phyloP scores from a whole-genome alignment of 2,329 filamentous ascomycete species.

The Alternaria arborescens region DNA sequence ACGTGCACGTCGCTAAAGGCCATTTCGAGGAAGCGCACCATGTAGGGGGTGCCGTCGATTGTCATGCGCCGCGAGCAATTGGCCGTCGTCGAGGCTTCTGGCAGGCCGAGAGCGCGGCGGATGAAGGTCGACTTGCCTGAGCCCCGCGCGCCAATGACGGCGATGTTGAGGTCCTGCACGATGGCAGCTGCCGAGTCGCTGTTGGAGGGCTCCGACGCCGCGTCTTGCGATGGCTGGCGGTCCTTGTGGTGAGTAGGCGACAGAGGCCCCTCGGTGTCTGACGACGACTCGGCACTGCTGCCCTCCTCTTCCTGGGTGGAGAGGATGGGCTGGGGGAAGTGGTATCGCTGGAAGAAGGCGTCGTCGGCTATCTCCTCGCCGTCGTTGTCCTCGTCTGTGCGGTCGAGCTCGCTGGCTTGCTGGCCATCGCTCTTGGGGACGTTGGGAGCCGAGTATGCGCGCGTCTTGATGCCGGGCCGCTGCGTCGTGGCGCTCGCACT shows the following conservation, averaged over 20 bases:
- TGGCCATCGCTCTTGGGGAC: conserved; percentile 40
- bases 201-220: conserved; percentile 30
- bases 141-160: conserved; percentile 62
- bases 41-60: conserved; percentile 63
- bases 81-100: conserved; percentile 53
- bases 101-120: conserved; percentile 64
- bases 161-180: conserved; percentile 66
- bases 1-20: conserved; percentile 62
- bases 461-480: conserved; percentile 46
- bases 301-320: conserved; percentile 21
- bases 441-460: conserved; percentile 50
- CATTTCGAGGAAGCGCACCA: conserved; percentile 67
- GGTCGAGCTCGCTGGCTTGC: conserved; percentile 21
- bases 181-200: conserved; percentile 35
- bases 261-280: conserved; percentile 51
- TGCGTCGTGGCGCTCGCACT: conserved; percentile 22
- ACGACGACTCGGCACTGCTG: conserved; percentile 43
- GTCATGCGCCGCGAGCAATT: conserved; percentile 63
- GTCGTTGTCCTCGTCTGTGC: conserved; percentile 68
- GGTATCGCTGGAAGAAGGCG: conserved; percentile 54
- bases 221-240: conserved; percentile 31
- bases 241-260: conserved; percentile 46
- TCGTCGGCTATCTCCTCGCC: conserved; percentile 51
- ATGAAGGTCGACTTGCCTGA: conserved; percentile 69
- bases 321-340: conserved; percentile 42